Evolutionary conservation across 106 monocot genomes (phyloP).

Genomic region (Cymbidium sinense): DNA sequence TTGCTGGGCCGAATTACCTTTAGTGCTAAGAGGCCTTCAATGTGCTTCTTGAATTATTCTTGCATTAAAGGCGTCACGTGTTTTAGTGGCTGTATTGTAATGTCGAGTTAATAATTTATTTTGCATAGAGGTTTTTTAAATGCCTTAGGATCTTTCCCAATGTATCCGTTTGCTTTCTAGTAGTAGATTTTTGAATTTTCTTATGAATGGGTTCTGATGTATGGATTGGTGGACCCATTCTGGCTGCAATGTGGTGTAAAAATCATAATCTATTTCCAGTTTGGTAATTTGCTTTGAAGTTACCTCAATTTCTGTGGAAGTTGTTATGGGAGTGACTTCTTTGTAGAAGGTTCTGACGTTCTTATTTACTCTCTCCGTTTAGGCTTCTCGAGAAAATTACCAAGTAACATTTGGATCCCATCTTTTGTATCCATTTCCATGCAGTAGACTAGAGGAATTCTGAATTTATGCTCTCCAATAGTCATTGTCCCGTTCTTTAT

Average conservation of each 20-base stretch:
- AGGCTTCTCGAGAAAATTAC: too few relatives aligned
- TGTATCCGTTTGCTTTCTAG: too few relatives aligned
- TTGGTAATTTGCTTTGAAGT: too few relatives aligned
- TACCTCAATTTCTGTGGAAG: neutral
- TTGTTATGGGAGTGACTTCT: too few relatives aligned
- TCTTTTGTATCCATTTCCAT: neutral
- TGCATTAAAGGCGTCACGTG: neutral
- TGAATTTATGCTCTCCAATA: too few relatives aligned
- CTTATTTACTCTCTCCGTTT: too few relatives aligned
- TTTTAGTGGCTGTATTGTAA: neutral
- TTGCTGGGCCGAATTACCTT: neutral
- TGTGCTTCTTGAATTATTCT: neutral
- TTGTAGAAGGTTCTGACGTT: too few relatives aligned
- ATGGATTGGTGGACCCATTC: neutral
- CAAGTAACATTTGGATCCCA: neutral
- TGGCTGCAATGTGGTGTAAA: neutral
- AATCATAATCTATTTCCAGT: too few relatives aligned
- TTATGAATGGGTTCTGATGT: too few relatives aligned
- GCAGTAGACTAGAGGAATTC: too few relatives aligned
- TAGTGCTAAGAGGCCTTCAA: neutral
- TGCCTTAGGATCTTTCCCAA: too few relatives aligned
- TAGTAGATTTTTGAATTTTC: too few relatives aligned
- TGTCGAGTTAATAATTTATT: neutral
- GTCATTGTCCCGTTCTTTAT: neutral
- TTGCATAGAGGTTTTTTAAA: neutral